Base-by-base conservation (phyloP, 495 filamentous ascomycete genomes). In the Podospora bellae-mahoneyi region DNA sequence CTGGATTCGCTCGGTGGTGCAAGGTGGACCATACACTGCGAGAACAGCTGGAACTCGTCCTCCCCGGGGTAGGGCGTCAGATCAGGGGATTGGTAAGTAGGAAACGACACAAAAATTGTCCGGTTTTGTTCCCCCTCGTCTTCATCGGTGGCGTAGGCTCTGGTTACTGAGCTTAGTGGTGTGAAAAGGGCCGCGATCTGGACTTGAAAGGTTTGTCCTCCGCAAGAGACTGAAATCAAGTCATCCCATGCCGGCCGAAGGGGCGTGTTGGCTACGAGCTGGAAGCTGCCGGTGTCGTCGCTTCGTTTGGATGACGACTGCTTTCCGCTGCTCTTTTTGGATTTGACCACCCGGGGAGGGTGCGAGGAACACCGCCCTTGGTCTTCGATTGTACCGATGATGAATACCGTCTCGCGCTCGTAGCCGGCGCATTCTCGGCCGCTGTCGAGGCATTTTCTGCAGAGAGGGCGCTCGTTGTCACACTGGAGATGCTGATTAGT, bases 351-450 rank as follows among this genome's bases (percentile, higher is more conserved):
- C n/a, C 77, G 75, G n/a, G 77, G 78, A n/a, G 79, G 82, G 58
- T 82, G 81, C 2, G 78, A 82, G 30, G 80, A 78, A 56, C 81
- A 82, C 44, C 82, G 77, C 4, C 82, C 81, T 57, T 74, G 76
- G 53, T 82, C 75, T 34, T 83, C 75, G 34, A 76, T 73, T 18
- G 80, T 83, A 9, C 81, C 80, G 62, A 82, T 76, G 68, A 83
- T 84, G 69, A 84, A 84, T 55, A 83, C 81, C 6, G 78, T 83
- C 72, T 83, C 81, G 60, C 82, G 77, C 76, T 88, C 84, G 73
- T 90, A 90, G 56, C 87, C 87, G 62, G 84, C 77, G 72, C 87
- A 90, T 75, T 86, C 81, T 67, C 88, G 84, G 65, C 84, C 84
- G 75, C 85, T 84, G 81, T 88, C 85, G 60, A 82, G 81, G 75